Base-by-base conservation (phyloP, 306 rosid genomes). In the Quercus robur region DNA sequence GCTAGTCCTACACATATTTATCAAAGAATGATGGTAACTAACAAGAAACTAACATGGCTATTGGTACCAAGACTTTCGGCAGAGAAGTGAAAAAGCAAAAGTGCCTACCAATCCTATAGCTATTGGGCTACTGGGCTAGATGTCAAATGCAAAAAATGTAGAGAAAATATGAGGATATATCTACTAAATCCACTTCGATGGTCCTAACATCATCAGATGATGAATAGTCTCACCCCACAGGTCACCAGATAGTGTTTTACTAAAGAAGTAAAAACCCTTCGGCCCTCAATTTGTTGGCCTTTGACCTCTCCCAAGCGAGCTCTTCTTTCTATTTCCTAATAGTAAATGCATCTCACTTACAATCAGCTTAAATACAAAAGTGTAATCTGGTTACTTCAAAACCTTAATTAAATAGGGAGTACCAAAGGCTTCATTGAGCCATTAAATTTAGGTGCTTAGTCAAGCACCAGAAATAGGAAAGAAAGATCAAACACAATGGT, bases 291-390 rank as follows among this genome's bases (percentile, higher is more conserved):
- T 70, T 66, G 85, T 82, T 67, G 87, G 73, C 86, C 90, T 74
- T 87, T 83, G 63, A 6, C 84, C 7, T 77, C 90, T 75, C 78
- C 82, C 74, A 85, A 69, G 28, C 79, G 87, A 56, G 83, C 85
- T 78, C 96, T 90, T 63, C 96, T 91, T 81, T 91, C 97, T 13
- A 90, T 85, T 14, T 96, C 97, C 99, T 93, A 52, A 77, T 35
- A 3, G 52, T 9, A 46, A 46, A 11, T 46, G 52, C 52, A 46
- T 46, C 13, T 10, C 51, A 9, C 51, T 44, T 44, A 44, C 52
- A 46, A 46, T 11, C 52, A 46, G 15, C 14, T 46, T 46, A 10
- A 46, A 46, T 46, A 12, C 14, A 11, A 12, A 46, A 11, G 14
- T 10, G 15, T 9, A 46, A 8, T 46, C 52, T 46, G 52, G 52